Percentiles rank a stretch among this genome's conserved stretches.
Conservation (phyloP, 495 filamentous ascomycete genomes). For the Trichoderma gamsii region DNA sequence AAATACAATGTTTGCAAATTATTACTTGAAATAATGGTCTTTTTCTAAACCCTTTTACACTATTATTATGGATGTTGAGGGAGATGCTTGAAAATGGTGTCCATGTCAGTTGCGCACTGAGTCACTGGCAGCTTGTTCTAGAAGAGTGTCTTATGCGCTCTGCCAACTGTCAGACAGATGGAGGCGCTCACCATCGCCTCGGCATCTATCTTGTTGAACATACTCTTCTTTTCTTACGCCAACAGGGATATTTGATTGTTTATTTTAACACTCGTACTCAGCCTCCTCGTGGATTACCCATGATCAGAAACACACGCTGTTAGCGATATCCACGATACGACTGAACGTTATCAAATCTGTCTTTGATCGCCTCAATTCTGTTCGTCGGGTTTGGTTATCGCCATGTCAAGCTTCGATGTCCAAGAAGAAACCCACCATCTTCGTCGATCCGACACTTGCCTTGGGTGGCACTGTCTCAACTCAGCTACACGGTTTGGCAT, state of each 20-base stretch:
- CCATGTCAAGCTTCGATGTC: background rate
- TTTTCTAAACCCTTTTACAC: too few species aligned
- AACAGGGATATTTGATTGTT: background rate
- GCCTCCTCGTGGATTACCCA: background rate
- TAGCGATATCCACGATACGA: too few species aligned
- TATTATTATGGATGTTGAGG: too few species aligned
- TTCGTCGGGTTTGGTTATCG: background rate
- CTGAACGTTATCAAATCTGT: background rate
- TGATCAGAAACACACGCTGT: too few species aligned
- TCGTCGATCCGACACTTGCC: background rate
- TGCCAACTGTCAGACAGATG: background rate
- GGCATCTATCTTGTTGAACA: too few species aligned
- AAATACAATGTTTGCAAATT: too few species aligned
- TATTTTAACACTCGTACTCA: background rate
- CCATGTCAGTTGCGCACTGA: background rate
- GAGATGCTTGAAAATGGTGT: too few species aligned
- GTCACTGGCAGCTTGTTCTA: background rate
- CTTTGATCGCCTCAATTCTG: background rate
- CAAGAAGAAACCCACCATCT: background rate
- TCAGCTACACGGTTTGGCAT: slow-evolving; percentile 20
- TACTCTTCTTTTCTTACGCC: background rate
- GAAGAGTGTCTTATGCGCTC: background rate
- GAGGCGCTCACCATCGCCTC: background rate
- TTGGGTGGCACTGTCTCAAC: slow-evolving; percentile 24
- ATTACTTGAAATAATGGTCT: too few species aligned